Base-by-base conservation (phyloP, 495 filamentous ascomycete genomes). In the Annulohypoxylon moriforme region DNA sequence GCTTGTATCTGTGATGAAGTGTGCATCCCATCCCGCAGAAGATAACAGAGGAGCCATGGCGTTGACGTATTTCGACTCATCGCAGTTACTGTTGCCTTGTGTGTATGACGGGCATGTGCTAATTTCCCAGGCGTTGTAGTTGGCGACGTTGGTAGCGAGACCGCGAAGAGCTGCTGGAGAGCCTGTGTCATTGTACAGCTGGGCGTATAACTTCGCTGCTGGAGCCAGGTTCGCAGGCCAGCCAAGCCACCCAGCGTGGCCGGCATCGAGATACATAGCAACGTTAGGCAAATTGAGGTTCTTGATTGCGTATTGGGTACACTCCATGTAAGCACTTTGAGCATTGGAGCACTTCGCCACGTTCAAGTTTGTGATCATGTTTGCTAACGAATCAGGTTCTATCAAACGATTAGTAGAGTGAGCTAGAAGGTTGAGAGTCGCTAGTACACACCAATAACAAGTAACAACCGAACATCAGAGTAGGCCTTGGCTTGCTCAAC, bases 71-170 rank as follows among this genome's bases (percentile, higher is more conserved):
- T 79, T 75, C 75, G 88, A 84, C 80, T 93, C 92, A 74, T 93
- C 91, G 73, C 80, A 85, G 56, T 78, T 80, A 47, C 71, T 58
- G 76, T 81, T 82, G 56, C 79, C 80, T 63, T 81, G 75, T 22
- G 82, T 85, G 77, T 84, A 85, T 52, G 85, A 86, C 73, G 90
- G 89, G 69, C 89, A 89, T 60, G 83, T 79, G 40, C 70, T 62
- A 25, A 78, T 75, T 33, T 68, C 74, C 81, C 83, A 92, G 16
- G 85, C 89, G 76, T 93, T 93, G 80, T 91, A 93, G 82, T 92
- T 92, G 76, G 91, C 89, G 38, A 93, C 90, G 76, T 94, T 94
- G 72, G 91, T 93, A 11, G 86, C 87, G 52, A 94, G 83, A 52
- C 92, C 91, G 64, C 91, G 88, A 55, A 94, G 72, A 60, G 84